These are phyloP conservation scores for Cyclotella atomus DNA, from an alignment of 108 stramenopile genomes.

Conservation along the genomic window DNA sequence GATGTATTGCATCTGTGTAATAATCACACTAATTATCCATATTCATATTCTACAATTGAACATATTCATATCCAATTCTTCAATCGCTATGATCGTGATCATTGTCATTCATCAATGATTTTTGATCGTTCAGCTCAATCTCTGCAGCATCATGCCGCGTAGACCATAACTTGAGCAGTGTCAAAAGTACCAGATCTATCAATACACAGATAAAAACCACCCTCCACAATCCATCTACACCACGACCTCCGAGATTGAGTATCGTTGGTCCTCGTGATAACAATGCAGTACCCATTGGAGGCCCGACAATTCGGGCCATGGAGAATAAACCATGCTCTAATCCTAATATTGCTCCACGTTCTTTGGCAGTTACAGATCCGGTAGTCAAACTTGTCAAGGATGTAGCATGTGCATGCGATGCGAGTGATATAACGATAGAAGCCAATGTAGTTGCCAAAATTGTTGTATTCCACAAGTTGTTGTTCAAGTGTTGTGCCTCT, in stretches of 20 bases:
- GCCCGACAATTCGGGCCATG: slow-evolving; percentile 72
- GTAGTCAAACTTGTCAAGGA: slow-evolving; percentile 80
- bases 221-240: slow-evolving; percentile 22
- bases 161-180: slow-evolving; percentile 29
- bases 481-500: background rate
- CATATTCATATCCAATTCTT: no score
- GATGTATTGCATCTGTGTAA: no score
- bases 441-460: slow-evolving; percentile 24
- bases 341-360: slow-evolving; percentile 76
- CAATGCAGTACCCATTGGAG: slow-evolving; percentile 60
- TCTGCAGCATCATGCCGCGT: background rate
- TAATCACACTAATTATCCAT: no score
- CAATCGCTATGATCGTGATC: slow-evolving; percentile 52
- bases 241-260: background rate
- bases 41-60: no score
- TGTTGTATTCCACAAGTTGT: background rate
- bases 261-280: slow-evolving; percentile 19
- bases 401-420: slow-evolving; percentile 75
- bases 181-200: slow-evolving; percentile 28
- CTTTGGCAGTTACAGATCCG: slow-evolving; percentile 53
- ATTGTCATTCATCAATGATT: slow-evolving; percentile 1
- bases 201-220: slow-evolving; percentile 25
- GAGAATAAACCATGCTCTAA: slow-evolving; percentile 85
- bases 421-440: slow-evolving; percentile 57
- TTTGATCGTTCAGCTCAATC: background rate